These are phyloP conservation scores for Umbilicaria muhlenbergii DNA, from an alignment of 495 filamentous ascomycete genomes.

Conservation along the genomic window DNA sequence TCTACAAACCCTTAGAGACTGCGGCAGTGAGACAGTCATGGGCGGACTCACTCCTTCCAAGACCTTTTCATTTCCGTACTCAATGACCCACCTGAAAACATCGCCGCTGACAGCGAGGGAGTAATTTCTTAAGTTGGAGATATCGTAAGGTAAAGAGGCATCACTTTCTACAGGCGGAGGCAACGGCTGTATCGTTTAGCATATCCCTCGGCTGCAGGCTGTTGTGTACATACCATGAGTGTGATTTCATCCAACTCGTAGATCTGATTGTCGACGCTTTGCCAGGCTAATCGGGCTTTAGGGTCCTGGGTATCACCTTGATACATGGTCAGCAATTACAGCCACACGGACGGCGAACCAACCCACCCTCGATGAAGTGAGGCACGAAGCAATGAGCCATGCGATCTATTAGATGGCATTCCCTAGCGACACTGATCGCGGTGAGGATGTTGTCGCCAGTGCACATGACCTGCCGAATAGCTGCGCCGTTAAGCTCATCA, in stretches of 20 bases:
- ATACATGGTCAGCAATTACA: slow-evolving; percentile 4
- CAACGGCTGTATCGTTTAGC: slow-evolving; percentile 43
- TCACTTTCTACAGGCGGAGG: slow-evolving; percentile 53
- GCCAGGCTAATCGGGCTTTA: slow-evolving; percentile 64
- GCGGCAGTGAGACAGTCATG: background rate
- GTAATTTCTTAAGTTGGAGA: slow-evolving; percentile 63
- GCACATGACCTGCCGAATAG: slow-evolving; percentile 89
- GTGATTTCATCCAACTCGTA: slow-evolving; percentile 63
- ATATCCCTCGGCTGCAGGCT: background rate
- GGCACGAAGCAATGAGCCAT: slow-evolving; percentile 83
- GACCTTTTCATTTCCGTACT: slow-evolving; percentile 66
- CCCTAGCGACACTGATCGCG: slow-evolving; percentile 87
- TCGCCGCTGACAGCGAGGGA: slow-evolving; percentile 82
- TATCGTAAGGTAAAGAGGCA: slow-evolving; percentile 71
- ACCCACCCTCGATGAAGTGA: slow-evolving; percentile 59
- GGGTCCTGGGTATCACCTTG: slow-evolving; percentile 46
- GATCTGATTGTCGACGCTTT: slow-evolving; percentile 73
- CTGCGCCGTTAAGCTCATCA: slow-evolving; percentile 66
- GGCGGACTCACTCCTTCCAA: slow-evolving; percentile 44
- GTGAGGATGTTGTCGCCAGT: slow-evolving; percentile 98
- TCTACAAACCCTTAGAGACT: slow-evolving; percentile 25
- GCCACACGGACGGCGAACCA: background rate
- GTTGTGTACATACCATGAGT: slow-evolving; percentile 36
- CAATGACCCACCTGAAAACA: slow-evolving; percentile 90
- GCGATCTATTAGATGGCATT: slow-evolving; percentile 70